Evolutionary conservation across 345 rosid genomes (phyloP), one percentile per base, ranked within the genome.

Genomic region (Arabis hirsuta): DNA sequence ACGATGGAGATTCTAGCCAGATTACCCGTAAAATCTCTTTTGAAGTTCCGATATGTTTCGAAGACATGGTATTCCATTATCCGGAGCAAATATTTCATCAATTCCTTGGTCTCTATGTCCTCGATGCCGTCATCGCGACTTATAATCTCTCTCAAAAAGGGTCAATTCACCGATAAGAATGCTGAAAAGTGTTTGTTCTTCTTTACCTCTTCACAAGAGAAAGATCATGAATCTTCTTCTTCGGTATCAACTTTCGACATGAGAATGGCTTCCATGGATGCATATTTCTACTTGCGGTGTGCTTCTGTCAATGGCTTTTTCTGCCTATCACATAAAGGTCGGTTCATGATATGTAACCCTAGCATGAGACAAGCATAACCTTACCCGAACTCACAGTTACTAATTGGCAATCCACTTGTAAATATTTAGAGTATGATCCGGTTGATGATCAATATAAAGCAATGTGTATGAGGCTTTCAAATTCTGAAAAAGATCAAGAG

Each of bases 351-450:
- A 48, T 64, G 69, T 50, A 64, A 64, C 46, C 34, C 57, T 32
- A 48, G 34, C 69, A 64, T 57, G 5, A 34, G 5, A 36, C 57
- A 48, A 48, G 20, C 34, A 48, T 34, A 32, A 34, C 44, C 34
- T 64, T 64, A 36, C 57, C 57, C 13, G 22, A 64, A 20, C 12
- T 50, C 4, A 1, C 3, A 0, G 57, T 32, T 42, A 6, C 7
- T 38, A 43, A 13, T 1, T 59, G 12, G 31, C 12, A 14, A 6
- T 6, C 31, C 6, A 11, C 2, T 47, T 5, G 2, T 50, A 64
- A 48, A 12, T 50, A 3, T 19, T 64, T 64, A 19, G 69, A 46
- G 57, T 65, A 65, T 11, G 69, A 65, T 34, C 69, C 69, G 4
- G 22, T 65, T 19, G 1, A 20, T 65, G 22, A 65, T 12, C 57